A percentile compares a stretch with the other conserved stretches of the same genome.
Evolutionary conservation across 2,329 filamentous ascomycete species (phyloP).

Genomic region (Dactylellina leptospora): DNA sequence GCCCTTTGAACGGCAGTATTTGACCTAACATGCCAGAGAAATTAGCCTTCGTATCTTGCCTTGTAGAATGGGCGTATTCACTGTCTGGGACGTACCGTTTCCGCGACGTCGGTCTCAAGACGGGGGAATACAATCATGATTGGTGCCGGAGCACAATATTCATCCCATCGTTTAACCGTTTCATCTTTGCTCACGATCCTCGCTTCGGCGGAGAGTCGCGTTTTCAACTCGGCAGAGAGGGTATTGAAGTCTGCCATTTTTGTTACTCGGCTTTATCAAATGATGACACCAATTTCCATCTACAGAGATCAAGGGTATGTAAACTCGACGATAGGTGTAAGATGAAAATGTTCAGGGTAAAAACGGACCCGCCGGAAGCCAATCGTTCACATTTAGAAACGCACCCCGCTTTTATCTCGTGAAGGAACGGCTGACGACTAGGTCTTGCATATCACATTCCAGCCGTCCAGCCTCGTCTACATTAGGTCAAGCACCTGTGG

Average conservation of each 20-base stretch:
- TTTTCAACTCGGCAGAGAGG: conserved; percentile 10
- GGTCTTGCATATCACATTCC: conserved; percentile 3
- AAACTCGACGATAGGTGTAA: no score
- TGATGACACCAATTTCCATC: no score
- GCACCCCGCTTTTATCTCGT: conserved; percentile 5
- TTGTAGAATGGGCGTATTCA: no score
- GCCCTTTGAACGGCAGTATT: conserved; percentile 32
- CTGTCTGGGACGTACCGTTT: conserved; percentile 33
- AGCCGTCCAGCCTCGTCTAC: conserved; percentile 7
- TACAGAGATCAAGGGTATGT: no score
- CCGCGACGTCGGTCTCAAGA: conserved; percentile 37
- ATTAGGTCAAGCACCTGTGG: background rate
- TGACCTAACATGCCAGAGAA: conserved; percentile 41
- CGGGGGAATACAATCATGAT: conserved; percentile 15
- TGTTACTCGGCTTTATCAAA: no score
- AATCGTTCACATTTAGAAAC: background rate
- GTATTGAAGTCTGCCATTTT: conserved; percentile 24
- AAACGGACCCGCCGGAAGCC: no score
- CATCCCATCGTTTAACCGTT: conserved; percentile 37
- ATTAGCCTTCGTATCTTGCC: no score
- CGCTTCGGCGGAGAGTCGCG: conserved; percentile 16
- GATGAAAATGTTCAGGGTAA: no score
- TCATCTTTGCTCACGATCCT: conserved; percentile 30
- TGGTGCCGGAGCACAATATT: conserved; percentile 16
- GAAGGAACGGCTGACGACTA: background rate